phyloP scores from a whole-genome alignment of 805 yeast species.

The Candida tammaniensis region DNA sequence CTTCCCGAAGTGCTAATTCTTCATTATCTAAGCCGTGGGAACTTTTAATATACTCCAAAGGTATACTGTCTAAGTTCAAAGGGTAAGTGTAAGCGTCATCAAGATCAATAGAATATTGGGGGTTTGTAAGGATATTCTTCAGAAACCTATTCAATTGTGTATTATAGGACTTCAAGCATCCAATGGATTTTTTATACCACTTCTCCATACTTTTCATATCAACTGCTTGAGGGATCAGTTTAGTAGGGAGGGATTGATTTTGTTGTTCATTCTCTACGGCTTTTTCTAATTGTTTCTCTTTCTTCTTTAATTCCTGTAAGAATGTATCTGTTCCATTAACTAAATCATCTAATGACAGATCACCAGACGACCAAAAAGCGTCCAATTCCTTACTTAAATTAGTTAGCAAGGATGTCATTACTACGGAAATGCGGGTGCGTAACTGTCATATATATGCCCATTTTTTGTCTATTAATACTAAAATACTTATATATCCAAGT shows the following conservation, averaged over 20 bases:
- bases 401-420: slow-evolving; percentile 4
- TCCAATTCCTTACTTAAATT: slow-evolving; percentile 2
- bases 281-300: slow-evolving; percentile 4
- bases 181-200: slow-evolving; percentile 39
- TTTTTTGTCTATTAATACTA: background rate
- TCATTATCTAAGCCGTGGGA: background rate
- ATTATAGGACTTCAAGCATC: slow-evolving; percentile 32
- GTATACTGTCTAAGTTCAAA: slow-evolving; percentile 27
- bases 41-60: slow-evolving; percentile 14
- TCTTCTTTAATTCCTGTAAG: slow-evolving; percentile 18
- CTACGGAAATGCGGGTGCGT: background rate
- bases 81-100: slow-evolving; percentile 44
- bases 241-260: slow-evolving; percentile 1
- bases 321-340: slow-evolving; percentile 21
- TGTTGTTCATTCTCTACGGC: slow-evolving; percentile 2
- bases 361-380: slow-evolving; percentile 16
- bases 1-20: slow-evolving; percentile 10
- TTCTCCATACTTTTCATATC: slow-evolving; percentile 17
- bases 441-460: background rate
- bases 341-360: slow-evolving; percentile 17
- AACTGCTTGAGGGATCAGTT: background rate
- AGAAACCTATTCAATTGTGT: slow-evolving; percentile 30
- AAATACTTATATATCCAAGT: slow-evolving; percentile 52
- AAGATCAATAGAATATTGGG: slow-evolving; percentile 27
- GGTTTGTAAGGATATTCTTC: slow-evolving; percentile 28